Conservation (phyloP, 2,329 filamentous ascomycete species). For the Coleophoma crateriformis region DNA sequence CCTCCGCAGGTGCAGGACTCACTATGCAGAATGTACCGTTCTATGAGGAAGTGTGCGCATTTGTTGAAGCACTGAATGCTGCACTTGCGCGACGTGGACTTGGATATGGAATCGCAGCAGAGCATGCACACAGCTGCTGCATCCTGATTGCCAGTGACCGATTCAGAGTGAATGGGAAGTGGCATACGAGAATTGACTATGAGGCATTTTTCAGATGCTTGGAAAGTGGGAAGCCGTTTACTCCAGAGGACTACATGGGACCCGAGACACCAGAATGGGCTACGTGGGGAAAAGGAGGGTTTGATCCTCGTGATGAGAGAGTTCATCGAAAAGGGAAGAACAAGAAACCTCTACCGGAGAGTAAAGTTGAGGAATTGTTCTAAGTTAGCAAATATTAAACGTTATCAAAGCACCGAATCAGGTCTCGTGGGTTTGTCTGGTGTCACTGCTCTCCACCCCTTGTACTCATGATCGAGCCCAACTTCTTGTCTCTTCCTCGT, state of each 20-base stretch:
- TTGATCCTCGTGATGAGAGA: constrained; percentile 83
- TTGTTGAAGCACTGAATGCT: constrained; percentile 69
- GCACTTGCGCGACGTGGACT: constrained; percentile 67
- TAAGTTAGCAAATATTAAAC: not conserved
- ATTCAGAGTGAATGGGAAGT: constrained; percentile 71
- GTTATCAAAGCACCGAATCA: too few relatives aligned
- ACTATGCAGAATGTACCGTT: constrained; percentile 98
- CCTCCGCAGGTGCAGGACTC: constrained; percentile 75
- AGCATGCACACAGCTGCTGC: constrained; percentile 94
- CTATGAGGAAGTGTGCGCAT: constrained; percentile 82
- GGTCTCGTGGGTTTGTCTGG: too few relatives aligned
- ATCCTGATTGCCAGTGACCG: constrained; percentile 77
- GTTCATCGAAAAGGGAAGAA: constrained; percentile 78
- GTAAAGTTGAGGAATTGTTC: constrained; percentile 4
- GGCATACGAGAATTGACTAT: constrained; percentile 92
- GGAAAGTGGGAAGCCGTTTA: constrained; percentile 65
- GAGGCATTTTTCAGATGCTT: constrained; percentile 79
- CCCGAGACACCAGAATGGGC: constrained; percentile 87
- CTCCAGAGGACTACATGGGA: constrained; percentile 86
- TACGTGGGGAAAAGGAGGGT: constrained; percentile 88
- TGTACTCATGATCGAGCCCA: too few relatives aligned
- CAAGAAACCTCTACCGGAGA: constrained; percentile 19
- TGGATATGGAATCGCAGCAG: constrained; percentile 84
- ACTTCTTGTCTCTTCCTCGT: too few relatives aligned
- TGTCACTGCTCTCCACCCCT: too few relatives aligned